Conservation (phyloP, 2,329 filamentous ascomycete species). For the Neonectria neomacrospora region DNA sequence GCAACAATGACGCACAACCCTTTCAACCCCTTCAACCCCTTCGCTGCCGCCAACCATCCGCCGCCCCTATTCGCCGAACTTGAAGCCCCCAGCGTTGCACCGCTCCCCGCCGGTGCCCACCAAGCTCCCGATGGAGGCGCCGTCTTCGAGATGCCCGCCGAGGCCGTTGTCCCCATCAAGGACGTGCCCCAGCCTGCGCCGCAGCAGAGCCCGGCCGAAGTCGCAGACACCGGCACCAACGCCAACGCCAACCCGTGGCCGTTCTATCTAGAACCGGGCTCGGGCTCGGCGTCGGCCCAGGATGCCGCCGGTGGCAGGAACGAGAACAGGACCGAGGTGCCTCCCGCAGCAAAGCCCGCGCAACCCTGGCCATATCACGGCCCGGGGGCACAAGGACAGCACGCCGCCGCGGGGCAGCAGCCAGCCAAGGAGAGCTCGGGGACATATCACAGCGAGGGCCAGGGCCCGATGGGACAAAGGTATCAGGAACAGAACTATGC, state of each 20-base stretch:
- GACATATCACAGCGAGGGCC: slow-evolving; percentile 12
- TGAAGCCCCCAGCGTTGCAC: slow-evolving; percentile 38
- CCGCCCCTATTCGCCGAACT: slow-evolving; percentile 48
- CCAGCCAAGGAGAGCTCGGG: slow-evolving; percentile 6
- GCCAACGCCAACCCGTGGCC: slow-evolving; percentile 48
- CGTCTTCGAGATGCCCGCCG: slow-evolving; percentile 49
- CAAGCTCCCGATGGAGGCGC: slow-evolving; percentile 37
- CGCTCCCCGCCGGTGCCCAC: slow-evolving; percentile 27
- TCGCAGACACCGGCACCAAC: slow-evolving; percentile 30
- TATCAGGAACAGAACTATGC: slow-evolving; percentile 12
- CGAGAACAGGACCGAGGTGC: slow-evolving; percentile 14
- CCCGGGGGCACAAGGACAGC: slow-evolving; percentile 24
- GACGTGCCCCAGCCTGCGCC: slow-evolving; percentile 18
- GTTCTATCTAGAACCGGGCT: slow-evolving; percentile 43
- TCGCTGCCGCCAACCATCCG: slow-evolving; percentile 29
- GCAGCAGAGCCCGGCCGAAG: slow-evolving; percentile 9
- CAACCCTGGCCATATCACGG: slow-evolving; percentile 51
- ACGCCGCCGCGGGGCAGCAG: background rate
- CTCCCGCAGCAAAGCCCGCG: slow-evolving; percentile 9
- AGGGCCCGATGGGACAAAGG: slow-evolving; percentile 17
- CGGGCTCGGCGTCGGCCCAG: slow-evolving; percentile 10
- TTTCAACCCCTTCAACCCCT: slow-evolving; percentile 31
- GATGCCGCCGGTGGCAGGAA: slow-evolving; percentile 9
- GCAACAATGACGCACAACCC: slow-evolving; percentile 30
- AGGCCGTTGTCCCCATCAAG: slow-evolving; percentile 34